Percentiles rank a stretch among this genome's conserved stretches.
Conservation (phyloP, 768 basidiomycete species). For the Russula brevipes region DNA sequence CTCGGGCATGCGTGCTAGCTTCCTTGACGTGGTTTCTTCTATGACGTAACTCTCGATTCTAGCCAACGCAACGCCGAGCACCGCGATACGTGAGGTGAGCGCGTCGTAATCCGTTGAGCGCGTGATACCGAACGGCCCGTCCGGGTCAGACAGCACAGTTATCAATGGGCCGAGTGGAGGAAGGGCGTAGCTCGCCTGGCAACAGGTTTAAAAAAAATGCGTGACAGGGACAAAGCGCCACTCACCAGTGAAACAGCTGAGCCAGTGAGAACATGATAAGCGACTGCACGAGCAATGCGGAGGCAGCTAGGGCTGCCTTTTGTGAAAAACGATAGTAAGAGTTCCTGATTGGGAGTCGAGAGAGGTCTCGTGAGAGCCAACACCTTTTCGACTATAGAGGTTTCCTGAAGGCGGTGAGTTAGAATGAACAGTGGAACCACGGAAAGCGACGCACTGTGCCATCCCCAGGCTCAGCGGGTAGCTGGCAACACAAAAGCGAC, state of each 20-base stretch:
- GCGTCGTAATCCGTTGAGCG: slow-evolving; percentile 51
- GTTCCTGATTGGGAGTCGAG: slow-evolving; percentile 46
- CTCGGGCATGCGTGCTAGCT: slow-evolving; percentile 3
- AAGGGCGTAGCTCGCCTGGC: slow-evolving; percentile 34
- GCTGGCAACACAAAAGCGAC: slow-evolving; percentile 42
- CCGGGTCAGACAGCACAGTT: slow-evolving; percentile 43
- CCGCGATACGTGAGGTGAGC: slow-evolving; percentile 48
- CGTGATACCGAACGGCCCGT: slow-evolving; percentile 31
- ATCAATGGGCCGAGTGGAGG: slow-evolving; percentile 53
- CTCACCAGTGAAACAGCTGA: slow-evolving; percentile 19
- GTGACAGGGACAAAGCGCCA: slow-evolving; percentile 8
- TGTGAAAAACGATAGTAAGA: slow-evolving; percentile 47
- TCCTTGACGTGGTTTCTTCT: slow-evolving; percentile 35
- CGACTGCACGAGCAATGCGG: slow-evolving; percentile 55
- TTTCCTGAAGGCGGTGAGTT: slow-evolving; percentile 37
- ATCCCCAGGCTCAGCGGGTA: slow-evolving; percentile 32
- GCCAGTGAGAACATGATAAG: slow-evolving; percentile 44
- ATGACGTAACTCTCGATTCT: slow-evolving; percentile 54
- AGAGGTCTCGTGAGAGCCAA: slow-evolving; percentile 39
- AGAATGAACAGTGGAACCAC: neutral
- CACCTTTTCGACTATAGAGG: slow-evolving; percentile 42
- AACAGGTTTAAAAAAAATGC: neutral
- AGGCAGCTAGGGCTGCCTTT: slow-evolving; percentile 45
- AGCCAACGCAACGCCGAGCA: slow-evolving; percentile 56
- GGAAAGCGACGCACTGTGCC: slow-evolving; percentile 4